Percentiles rank a stretch among this genome's conserved stretches.
phyloP scores from a whole-genome alignment of 2,329 filamentous ascomycete species.

The Neonectria punicea region DNA sequence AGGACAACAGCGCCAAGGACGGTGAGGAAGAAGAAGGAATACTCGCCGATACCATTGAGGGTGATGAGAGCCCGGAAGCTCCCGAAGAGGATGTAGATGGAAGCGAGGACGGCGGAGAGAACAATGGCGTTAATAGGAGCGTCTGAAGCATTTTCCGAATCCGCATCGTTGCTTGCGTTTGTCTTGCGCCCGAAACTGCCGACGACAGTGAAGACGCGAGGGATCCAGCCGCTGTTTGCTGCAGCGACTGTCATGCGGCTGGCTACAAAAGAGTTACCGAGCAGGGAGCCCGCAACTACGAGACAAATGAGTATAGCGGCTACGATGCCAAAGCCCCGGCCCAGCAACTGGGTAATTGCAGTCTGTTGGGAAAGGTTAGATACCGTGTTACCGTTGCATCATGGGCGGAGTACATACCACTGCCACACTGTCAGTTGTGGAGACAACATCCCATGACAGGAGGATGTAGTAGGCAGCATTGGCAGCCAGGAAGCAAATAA shows the following conservation, averaged over 20 bases:
- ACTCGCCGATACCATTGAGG: constrained; percentile 69
- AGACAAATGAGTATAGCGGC: constrained; percentile 68
- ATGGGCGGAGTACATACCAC: constrained; percentile 57
- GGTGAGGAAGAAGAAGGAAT: constrained; percentile 72
- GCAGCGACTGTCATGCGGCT: constrained; percentile 71
- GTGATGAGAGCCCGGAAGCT: constrained; percentile 70
- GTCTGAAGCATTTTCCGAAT: constrained; percentile 50
- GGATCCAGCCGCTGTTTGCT: constrained; percentile 63
- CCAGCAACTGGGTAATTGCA: constrained; percentile 65
- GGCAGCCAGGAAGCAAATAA: constrained; percentile 67
- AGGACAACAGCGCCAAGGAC: constrained; percentile 68
- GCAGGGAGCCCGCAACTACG: constrained; percentile 69
- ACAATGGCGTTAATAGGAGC: constrained; percentile 65
- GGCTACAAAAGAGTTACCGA: constrained; percentile 71
- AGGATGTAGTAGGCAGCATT: constrained; percentile 72
- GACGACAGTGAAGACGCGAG: constrained; percentile 55
- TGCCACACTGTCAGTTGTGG: constrained; percentile 69
- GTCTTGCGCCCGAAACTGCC: constrained; percentile 52
- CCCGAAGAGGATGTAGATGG: constrained; percentile 69
- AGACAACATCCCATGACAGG: constrained; percentile 68
- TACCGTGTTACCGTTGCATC: not conserved
- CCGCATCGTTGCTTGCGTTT: not conserved
- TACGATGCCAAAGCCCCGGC: constrained; percentile 61
- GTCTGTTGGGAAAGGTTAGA: constrained; percentile 51
- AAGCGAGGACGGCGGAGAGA: constrained; percentile 59